These are phyloP conservation scores for Alternaria novae-zelandiae DNA, from an alignment of 2,329 filamentous ascomycete genomes.

Conservation along the genomic window DNA sequence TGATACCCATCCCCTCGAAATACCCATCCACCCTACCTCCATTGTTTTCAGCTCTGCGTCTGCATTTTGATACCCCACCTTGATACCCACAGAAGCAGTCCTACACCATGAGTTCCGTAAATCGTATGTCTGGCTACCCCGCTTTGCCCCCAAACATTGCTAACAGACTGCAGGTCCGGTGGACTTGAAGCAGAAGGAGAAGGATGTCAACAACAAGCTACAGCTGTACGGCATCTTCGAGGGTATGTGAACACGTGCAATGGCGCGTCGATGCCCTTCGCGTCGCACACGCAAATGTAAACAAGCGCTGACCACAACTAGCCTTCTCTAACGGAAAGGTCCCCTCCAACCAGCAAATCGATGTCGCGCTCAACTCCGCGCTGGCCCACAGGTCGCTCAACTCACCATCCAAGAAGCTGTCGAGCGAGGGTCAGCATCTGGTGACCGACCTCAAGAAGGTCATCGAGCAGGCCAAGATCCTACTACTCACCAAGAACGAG, in stretches of 20 bases:
- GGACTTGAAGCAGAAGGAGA: conserved; percentile 77
- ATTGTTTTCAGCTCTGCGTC: conserved; percentile 30
- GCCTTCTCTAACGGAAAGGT: conserved; percentile 90
- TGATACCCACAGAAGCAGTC: conserved; percentile 32
- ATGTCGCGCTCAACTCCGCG: conserved; percentile 90
- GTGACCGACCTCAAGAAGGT: conserved; percentile 79
- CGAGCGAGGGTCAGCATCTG: conserved; percentile 79
- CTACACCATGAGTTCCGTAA: conserved; percentile 37
- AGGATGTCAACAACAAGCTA: conserved; percentile 88
- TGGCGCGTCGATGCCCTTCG: background rate
- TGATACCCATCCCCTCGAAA: conserved; percentile 13
- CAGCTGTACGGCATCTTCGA: conserved; percentile 90
- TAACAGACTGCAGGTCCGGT: conserved; percentile 62
- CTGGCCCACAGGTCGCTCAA: conserved; percentile 73
- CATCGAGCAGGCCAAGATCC: conserved; percentile 80
- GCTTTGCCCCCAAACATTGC: conserved; percentile 61
- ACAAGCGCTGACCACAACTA: conserved; percentile 37
- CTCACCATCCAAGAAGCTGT: conserved; percentile 77
- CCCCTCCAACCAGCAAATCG: conserved; percentile 95
- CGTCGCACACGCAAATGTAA: background rate
- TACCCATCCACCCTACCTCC: conserved; percentile 13
- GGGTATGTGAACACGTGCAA: conserved; percentile 53
- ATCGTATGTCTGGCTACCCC: conserved; percentile 25
- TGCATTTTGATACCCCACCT: conserved; percentile 40
- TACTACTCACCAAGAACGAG: conserved; percentile 92